These are phyloP conservation scores for Mortierella sp. DNA, from an alignment of 371 early-diverging fungal species.

Conservation along the genomic window DNA sequence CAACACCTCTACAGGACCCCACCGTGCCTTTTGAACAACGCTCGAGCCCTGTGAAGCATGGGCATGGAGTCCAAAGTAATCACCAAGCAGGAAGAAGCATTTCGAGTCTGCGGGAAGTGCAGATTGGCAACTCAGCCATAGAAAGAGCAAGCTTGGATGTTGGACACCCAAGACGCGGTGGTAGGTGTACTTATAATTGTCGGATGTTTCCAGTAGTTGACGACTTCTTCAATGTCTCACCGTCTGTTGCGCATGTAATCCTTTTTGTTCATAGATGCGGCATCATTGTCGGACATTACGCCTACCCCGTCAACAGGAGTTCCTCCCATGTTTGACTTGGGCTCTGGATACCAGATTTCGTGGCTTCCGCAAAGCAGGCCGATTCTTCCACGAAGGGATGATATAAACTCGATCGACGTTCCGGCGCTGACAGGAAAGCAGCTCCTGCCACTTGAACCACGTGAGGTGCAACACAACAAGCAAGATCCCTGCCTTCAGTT, in stretches of 20 bases:
- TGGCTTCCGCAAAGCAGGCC: constrained; percentile 55
- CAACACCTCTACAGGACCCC: not conserved
- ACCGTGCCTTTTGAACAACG: constrained; percentile 4
- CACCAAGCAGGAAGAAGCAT: constrained; percentile 43
- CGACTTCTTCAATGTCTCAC: not conserved
- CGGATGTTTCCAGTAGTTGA: too few species aligned
- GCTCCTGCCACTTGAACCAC: constrained; percentile 26
- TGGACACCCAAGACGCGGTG: constrained; percentile 19
- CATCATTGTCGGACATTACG: constrained; percentile 11
- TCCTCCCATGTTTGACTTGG: constrained; percentile 27
- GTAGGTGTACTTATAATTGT: constrained; percentile 5
- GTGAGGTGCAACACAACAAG: constrained; percentile 13
- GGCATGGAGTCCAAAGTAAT: constrained; percentile 17
- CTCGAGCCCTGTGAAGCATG: not conserved
- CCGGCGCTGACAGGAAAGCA: constrained; percentile 45
- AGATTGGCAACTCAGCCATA: not conserved
- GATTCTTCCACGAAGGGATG: constrained; percentile 39
- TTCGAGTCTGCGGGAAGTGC: constrained; percentile 47
- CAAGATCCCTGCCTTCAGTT: constrained; percentile 45
- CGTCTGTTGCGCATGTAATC: not conserved
- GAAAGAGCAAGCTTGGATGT: constrained; percentile 36
- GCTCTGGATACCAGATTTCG: constrained; percentile 52
- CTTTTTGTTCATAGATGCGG: not conserved
- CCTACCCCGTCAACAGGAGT: constrained; percentile 5
- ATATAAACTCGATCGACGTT: constrained; percentile 54